Base-by-base conservation (phyloP, 352 stramenopile species). In the Pythium dissimile region DNA sequence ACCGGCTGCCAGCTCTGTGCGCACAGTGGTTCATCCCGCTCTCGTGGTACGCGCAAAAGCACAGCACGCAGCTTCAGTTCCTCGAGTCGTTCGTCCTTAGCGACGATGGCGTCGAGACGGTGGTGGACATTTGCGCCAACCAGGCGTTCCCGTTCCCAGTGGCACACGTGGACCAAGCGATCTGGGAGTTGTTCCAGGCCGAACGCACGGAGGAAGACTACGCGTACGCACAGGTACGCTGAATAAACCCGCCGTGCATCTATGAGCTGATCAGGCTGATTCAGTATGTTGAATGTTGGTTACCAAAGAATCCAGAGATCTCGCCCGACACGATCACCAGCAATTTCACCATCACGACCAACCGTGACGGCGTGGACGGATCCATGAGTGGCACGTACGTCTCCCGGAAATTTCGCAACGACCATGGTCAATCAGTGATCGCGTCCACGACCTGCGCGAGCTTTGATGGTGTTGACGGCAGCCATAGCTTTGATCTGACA, bases 71-170 rank as follows among this genome's bases (percentile, higher is more conserved):
- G 30, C 42, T 59, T 13, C 39, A 27, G 38, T 51, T 59, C 8
- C 8, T 28, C 20, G 52, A 59, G 3, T 0, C 37, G 18, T n/a
- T 42, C 2, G 30, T 51, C 13, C 6, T 35, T 3, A 15, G 30
- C 15, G 30, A 44, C 13, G 39, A 20, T 15, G 30, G 16, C 5
- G 18, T 11, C 23, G 30, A 8, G 39, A 10, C 30, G 12, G 28
- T 52, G 28, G n/a, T 59, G 4, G 52, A 59, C 24, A 2, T 59
- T 11, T 50, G 47, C 15, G 44, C 52, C 39, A 59, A 42, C 42
- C 42, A 50, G 28, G 52, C 39, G 39, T 32, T 59, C 24, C 52
- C 52, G 28, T 59, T 52, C 52, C 5, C 18, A 7, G 15, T 37
- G 2, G 20, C 16, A 12, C 38, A 13, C 2, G 42, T 59, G 4